Percentiles rank a stretch among this genome's conserved stretches.
phyloP scores from a whole-genome alignment of 768 basidiomycete genomes.

The Thelephora aurantiotincta region DNA sequence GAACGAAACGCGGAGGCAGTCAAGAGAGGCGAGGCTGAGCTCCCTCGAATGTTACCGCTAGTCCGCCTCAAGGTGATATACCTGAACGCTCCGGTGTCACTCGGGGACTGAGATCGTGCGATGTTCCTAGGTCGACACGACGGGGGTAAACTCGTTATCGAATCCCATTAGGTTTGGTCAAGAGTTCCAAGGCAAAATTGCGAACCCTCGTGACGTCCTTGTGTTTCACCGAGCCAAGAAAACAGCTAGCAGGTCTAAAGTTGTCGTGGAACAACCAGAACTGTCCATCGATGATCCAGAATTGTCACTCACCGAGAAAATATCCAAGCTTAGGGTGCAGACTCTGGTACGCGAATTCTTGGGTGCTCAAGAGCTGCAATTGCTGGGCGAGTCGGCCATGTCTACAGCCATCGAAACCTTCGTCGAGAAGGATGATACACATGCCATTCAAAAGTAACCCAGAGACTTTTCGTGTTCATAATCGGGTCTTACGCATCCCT shows the following conservation, averaged over 20 bases:
- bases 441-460: slow-evolving; percentile 78
- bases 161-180: slow-evolving; percentile 97
- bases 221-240: slow-evolving; percentile 81
- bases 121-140: slow-evolving; percentile 65
- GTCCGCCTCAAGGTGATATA: slow-evolving; percentile 60
- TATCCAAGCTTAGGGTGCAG: slow-evolving; percentile 72
- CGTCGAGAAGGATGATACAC: slow-evolving; percentile 94
- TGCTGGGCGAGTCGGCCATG: slow-evolving; percentile 84
- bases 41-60: slow-evolving; percentile 70
- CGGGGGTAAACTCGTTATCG: slow-evolving; percentile 79
- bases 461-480: background rate
- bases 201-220: slow-evolving; percentile 89
- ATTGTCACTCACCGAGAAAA: slow-evolving; percentile 51
- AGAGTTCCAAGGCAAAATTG: slow-evolving; percentile 80
- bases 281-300: slow-evolving; percentile 69
- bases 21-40: slow-evolving; percentile 45
- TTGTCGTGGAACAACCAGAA: slow-evolving; percentile 64
- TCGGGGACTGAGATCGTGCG: background rate
- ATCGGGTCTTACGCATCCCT: background rate
- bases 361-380: slow-evolving; percentile 81
- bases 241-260: slow-evolving; percentile 36
- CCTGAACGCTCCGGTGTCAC: background rate
- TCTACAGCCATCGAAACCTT: slow-evolving; percentile 88
- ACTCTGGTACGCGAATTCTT: slow-evolving; percentile 88
- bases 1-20: slow-evolving; percentile 52